Conservation (phyloP, 371 early-diverging fungal species). For the Mortierella sp. region DNA sequence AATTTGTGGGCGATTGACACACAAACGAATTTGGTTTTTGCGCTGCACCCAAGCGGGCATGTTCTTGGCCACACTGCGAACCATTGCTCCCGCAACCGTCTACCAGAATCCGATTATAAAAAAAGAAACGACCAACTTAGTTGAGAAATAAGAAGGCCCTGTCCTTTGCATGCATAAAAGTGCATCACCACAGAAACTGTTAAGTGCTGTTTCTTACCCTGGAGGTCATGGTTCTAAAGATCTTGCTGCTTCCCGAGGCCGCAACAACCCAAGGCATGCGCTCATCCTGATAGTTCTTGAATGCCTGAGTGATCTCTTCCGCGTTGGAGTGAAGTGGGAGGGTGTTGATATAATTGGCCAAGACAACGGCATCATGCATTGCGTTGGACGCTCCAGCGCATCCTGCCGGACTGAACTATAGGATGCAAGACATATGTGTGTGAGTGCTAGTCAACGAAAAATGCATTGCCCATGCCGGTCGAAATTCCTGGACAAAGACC, state of each 20-base stretch:
- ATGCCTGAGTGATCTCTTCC: conserved; percentile 6
- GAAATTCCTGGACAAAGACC: no score
- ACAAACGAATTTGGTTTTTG: background rate
- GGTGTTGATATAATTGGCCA: conserved; percentile 10
- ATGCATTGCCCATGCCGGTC: no score
- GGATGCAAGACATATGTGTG: no score
- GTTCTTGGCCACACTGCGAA: background rate
- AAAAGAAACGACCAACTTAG: no score
- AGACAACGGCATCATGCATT: conserved; percentile 17
- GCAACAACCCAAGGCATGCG: conserved; percentile 13
- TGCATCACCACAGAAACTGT: no score
- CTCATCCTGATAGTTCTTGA: conserved; percentile 13
- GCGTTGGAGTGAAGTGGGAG: background rate
- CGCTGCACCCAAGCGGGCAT: background rate
- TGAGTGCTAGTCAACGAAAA: no score
- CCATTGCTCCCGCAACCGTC: no score
- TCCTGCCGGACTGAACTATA: conserved; percentile 1
- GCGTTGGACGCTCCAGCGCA: conserved; percentile 17
- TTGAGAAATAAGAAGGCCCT: no score
- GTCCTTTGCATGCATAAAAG: no score
- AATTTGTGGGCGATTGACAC: background rate
- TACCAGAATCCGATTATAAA: no score
- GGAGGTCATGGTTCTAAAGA: background rate
- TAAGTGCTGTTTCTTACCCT: no score
- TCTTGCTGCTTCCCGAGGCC: background rate